Conservation (phyloP, 2,329 filamentous ascomycete genomes). For the Aureobasidium musti region DNA sequence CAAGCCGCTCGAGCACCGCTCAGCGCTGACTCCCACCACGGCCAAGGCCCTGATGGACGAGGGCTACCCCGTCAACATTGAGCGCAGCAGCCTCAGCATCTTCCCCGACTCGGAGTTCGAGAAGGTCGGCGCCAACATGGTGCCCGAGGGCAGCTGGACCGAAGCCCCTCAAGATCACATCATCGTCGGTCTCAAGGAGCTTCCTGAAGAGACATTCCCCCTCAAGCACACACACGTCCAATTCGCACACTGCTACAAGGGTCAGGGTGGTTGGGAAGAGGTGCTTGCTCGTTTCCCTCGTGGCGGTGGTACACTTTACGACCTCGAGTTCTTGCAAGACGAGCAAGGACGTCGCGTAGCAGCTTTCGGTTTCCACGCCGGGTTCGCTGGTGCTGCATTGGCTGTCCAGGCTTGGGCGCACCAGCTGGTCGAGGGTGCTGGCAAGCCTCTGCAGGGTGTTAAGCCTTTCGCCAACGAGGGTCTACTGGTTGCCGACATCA, state of each 20-base stretch:
- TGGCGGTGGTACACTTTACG: constrained; percentile 75
- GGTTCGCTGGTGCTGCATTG: constrained; percentile 64
- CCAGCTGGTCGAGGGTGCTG: constrained; percentile 71
- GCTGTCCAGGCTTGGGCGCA: constrained; percentile 80
- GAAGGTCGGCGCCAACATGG: constrained; percentile 44
- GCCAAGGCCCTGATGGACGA: constrained; percentile 47
- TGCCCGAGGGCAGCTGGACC: constrained; percentile 46
- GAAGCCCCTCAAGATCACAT: constrained; percentile 46
- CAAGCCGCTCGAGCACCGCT: constrained; percentile 45
- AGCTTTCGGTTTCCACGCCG: constrained; percentile 70
- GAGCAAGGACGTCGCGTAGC: constrained; percentile 69
- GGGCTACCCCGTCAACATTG: constrained; percentile 46
- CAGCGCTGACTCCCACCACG: constrained; percentile 44
- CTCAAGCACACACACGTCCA: constrained; percentile 64
- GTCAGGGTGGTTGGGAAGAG: constrained; percentile 73
- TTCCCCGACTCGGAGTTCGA: constrained; percentile 47
- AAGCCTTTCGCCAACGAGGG: constrained; percentile 72
- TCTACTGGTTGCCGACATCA: constrained; percentile 71
- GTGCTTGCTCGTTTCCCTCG: constrained; percentile 77
- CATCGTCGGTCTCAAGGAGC: constrained; percentile 48
- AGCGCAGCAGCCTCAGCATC: constrained; percentile 44
- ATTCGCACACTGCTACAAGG: constrained; percentile 46
- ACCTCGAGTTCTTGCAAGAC: constrained; percentile 84
- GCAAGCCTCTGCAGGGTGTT: constrained; percentile 66
- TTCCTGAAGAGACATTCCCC: constrained; percentile 60